Evolutionary conservation across 495 filamentous ascomycete genomes (phyloP).

Genomic region (Tuber borchii): DNA sequence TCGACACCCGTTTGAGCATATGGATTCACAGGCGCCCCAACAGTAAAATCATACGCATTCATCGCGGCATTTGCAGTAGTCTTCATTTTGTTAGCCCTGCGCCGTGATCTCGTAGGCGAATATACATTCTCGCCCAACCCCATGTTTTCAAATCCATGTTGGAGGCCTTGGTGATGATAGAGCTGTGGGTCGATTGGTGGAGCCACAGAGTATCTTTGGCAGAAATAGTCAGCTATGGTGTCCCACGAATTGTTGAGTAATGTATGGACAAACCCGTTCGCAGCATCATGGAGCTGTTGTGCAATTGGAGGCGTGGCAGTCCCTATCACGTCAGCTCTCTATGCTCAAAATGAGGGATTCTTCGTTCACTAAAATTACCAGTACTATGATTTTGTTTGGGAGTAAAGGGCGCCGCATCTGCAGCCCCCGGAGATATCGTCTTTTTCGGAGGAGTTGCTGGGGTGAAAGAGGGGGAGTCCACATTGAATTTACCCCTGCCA

Average conservation of each 20-base stretch:
- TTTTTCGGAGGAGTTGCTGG: conserved; percentile 55
- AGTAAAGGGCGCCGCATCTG: conserved; percentile 85
- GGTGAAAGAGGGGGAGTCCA: conserved; percentile 93
- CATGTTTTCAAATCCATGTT: conserved; percentile 42
- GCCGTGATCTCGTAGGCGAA: conserved; percentile 41
- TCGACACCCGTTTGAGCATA: conserved; percentile 49
- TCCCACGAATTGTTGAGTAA: not conserved
- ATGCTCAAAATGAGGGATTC: conserved; percentile 24
- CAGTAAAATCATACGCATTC: conserved; percentile 36
- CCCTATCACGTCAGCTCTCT: conserved; percentile 38
- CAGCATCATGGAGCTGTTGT: conserved; percentile 38
- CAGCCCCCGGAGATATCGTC: conserved; percentile 77
- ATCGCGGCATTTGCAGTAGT: conserved; percentile 36
- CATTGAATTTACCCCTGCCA: conserved; percentile 78
- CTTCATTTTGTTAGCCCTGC: conserved; percentile 43
- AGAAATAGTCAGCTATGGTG: conserved; percentile 16
- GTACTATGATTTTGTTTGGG: conserved; percentile 46
- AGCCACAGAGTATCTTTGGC: conserved; percentile 28
- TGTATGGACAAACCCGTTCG: conserved; percentile 29
- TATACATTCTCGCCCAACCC: conserved; percentile 43
- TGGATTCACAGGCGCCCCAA: conserved; percentile 51
- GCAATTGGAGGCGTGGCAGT: conserved; percentile 44
- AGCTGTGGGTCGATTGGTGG: conserved; percentile 36
- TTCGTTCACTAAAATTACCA: conserved; percentile 36
- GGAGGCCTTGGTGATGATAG: conserved; percentile 33